Conservation (phyloP, 1,139 yeast species). For the Wickerhamiella pararugosa region DNA sequence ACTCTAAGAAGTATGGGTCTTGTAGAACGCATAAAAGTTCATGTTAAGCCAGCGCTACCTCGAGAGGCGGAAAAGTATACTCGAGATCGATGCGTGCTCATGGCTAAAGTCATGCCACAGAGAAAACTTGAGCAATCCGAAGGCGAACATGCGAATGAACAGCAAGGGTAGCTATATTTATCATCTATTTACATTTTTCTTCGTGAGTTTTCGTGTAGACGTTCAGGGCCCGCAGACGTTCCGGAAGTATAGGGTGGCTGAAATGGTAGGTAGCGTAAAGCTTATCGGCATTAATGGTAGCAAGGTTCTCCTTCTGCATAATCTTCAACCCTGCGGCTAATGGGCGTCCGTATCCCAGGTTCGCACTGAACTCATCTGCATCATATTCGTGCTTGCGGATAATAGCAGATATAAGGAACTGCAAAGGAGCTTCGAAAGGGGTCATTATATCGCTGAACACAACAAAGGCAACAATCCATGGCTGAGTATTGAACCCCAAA, state of each 20-base stretch:
- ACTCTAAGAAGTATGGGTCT: constrained; percentile 4
- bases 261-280: constrained; percentile 77
- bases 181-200: too few relatives aligned
- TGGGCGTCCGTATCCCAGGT: constrained; percentile 53
- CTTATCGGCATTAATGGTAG: constrained; percentile 78
- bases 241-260: constrained; percentile 83
- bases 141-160: too few relatives aligned
- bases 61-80: constrained; percentile 5
- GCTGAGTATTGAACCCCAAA: constrained; percentile 48
- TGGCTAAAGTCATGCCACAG: constrained; percentile 4
- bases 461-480: constrained; percentile 58
- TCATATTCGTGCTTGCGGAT: constrained; percentile 83
- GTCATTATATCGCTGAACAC: constrained; percentile 50
- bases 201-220: not conserved
- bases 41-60: constrained; percentile 4
- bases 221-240: constrained; percentile 62
- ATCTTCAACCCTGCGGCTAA: constrained; percentile 60
- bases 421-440: constrained; percentile 58
- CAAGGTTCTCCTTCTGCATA: constrained; percentile 64
- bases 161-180: too few relatives aligned
- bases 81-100: constrained; percentile 5
- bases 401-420: constrained; percentile 50
- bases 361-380: constrained; percentile 76
- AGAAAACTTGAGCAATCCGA: not conserved
- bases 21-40: constrained; percentile 1